Evolutionary conservation across 2,329 filamentous ascomycete species (phyloP).

Genomic region (Hypoxylon sp.): DNA sequence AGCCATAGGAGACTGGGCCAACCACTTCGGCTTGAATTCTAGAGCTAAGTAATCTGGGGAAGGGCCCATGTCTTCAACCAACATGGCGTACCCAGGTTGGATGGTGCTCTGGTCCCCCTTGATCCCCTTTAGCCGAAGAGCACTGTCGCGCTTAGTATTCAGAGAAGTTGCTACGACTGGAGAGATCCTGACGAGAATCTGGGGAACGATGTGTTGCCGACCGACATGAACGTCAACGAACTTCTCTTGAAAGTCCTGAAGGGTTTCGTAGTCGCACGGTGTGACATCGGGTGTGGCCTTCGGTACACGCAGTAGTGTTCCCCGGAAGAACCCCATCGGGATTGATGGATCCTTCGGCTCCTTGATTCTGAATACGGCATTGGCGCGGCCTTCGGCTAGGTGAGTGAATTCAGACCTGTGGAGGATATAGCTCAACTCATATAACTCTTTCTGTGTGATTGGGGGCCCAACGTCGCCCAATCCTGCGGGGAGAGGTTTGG

Average conservation of each 20-base stretch:
- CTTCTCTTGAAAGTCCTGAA: conserved; percentile 65
- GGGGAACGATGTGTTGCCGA: conserved; percentile 54
- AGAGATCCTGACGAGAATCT: conserved; percentile 51
- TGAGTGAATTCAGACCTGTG: conserved; percentile 55
- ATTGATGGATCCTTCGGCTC: conserved; percentile 55
- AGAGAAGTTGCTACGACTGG: conserved; percentile 66
- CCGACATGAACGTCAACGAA: conserved; percentile 66
- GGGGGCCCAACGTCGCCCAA: conserved; percentile 32
- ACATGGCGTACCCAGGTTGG: conserved; percentile 73
- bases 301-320: conserved; percentile 72
- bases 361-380: conserved; percentile 78
- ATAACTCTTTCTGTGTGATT: conserved; percentile 41
- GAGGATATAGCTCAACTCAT: conserved; percentile 43
- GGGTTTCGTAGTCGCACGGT: conserved; percentile 60
- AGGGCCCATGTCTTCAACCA: conserved; percentile 81
- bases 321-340: conserved; percentile 54
- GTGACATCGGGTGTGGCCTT: conserved; percentile 66
- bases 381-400: conserved; percentile 80
- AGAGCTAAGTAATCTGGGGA: conserved; percentile 61
- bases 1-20: conserved; percentile 80
- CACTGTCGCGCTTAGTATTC: conserved; percentile 64
- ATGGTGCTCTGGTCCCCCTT: conserved; percentile 67
- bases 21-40: conserved; percentile 90
- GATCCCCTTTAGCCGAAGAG: conserved; percentile 67
- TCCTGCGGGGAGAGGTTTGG: conserved; percentile 45